Percentiles rank a stretch among this genome's conserved stretches.
phyloP scores from a whole-genome alignment of 2,329 filamentous ascomycete genomes.

The Colletotrichum aenigma region DNA sequence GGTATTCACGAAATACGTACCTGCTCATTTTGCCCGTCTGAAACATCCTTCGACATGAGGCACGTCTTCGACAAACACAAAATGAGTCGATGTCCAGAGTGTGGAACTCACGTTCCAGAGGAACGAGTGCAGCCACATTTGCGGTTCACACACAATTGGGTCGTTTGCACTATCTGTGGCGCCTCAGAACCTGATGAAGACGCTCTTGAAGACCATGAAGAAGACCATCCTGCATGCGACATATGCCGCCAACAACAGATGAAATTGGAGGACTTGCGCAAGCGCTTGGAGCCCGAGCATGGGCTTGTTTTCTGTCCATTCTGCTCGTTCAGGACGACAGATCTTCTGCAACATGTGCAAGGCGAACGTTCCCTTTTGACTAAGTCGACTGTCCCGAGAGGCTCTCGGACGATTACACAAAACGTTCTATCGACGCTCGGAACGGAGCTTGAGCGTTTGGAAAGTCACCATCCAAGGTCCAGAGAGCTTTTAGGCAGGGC shows the following conservation, averaged over 20 bases:
- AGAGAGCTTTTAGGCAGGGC: not conserved
- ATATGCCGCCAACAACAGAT: not conserved
- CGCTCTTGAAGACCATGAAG: not conserved
- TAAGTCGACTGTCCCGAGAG: not conserved
- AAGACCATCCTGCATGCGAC: not conserved
- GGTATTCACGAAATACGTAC: not conserved
- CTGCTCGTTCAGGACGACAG: not conserved
- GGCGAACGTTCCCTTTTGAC: not conserved
- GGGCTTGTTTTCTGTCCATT: not conserved
- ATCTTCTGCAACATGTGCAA: not conserved
- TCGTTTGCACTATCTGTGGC: not conserved
- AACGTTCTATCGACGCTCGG: not conserved
- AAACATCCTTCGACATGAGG: not conserved
- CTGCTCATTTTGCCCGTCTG: not conserved
- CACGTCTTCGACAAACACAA: not conserved
- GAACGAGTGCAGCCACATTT: not conserved
- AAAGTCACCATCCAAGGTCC: not conserved
- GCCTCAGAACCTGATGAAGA: not conserved
- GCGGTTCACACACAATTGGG: rapidly evolving
- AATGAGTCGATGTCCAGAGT: not conserved
- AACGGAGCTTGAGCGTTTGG: not conserved
- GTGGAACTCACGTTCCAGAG: not conserved
- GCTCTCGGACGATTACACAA: not conserved
- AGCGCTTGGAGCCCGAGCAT: not conserved
- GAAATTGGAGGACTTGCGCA: not conserved